Evolutionary conservation across 1,284 basidiomycete species (phyloP).

Genomic region (Cryptococcus wingfieldii): DNA sequence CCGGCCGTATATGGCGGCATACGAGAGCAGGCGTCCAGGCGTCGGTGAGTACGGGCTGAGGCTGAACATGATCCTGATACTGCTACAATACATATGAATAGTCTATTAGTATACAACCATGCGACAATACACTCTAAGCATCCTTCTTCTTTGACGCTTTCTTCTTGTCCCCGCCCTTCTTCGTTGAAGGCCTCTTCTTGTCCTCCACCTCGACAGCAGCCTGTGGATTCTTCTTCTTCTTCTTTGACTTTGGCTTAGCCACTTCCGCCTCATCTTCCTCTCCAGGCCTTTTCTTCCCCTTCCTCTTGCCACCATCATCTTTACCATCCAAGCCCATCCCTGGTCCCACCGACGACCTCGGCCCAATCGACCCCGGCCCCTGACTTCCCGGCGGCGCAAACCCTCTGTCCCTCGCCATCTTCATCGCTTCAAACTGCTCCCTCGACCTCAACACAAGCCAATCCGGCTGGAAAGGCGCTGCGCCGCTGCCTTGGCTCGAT

Average conservation of each 20-base stretch:
- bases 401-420: constrained; percentile 6
- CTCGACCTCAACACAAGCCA: constrained; percentile 37
- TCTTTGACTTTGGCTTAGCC: constrained; percentile 13
- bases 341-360: neutral
- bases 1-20: too few species aligned
- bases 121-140: neutral
- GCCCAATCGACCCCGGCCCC: neutral
- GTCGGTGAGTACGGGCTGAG: too few species aligned
- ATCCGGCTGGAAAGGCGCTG: constrained; percentile 34
- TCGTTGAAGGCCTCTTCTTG: constrained; percentile 2
- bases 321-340: neutral
- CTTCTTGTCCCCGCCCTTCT: constrained; percentile 1
- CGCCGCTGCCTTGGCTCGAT: neutral
- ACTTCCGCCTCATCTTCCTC: constrained; percentile 14
- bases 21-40: too few species aligned
- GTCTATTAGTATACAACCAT: neutral
- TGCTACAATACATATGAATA: neutral
- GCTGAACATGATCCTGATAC: too few species aligned
- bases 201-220: constrained; percentile 2
- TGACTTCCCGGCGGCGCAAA: neutral
- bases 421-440: constrained; percentile 21
- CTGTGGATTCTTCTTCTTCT: constrained; percentile 13
- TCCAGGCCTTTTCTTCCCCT: constrained; percentile 24
- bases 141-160: constrained; percentile 9
- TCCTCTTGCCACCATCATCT: constrained; percentile 11